Conservation (phyloP, 805 yeast genomes). For the Teunomyces lycoperdinae region DNA sequence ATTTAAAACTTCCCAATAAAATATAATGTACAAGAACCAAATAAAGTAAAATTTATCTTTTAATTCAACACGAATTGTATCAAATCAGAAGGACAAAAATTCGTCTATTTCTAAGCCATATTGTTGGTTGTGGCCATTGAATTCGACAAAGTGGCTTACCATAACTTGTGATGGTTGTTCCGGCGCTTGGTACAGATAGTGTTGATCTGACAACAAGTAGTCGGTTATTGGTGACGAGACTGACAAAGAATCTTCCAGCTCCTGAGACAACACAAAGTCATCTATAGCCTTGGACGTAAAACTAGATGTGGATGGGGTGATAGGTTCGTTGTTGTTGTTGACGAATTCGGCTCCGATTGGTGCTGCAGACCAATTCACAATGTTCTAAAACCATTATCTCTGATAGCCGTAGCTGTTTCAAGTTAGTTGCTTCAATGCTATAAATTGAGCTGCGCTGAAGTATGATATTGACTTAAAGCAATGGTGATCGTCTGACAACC, state of each 20-base stretch:
- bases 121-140: conserved; percentile 9
- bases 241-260: conserved; percentile 8
- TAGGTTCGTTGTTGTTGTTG: background rate
- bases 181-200: conserved; percentile 5
- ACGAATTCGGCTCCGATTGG: conserved; percentile 4
- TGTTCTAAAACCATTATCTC: background rate
- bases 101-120: conserved; percentile 26
- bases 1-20: background rate
- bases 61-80: background rate
- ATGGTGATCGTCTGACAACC: conserved; percentile 1
- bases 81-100: conserved; percentile 25
- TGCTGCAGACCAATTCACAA: conserved; percentile 4
- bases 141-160: conserved; percentile 4
- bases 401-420: background rate
- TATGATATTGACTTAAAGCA: background rate
- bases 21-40: background rate
- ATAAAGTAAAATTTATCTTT: background rate
- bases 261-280: conserved; percentile 7
- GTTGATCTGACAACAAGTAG: conserved; percentile 6
- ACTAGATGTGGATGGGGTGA: conserved; percentile 3
- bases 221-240: conserved; percentile 8
- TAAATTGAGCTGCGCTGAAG: conserved; percentile 14
- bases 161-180: conserved; percentile 3
- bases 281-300: conserved; percentile 5
- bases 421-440: conserved; percentile 34